Evolutionary conservation across 1,284 basidiomycete species (phyloP), one percentile per base, ranked within the genome.

Genomic region (Wolfiporia cocos): DNA sequence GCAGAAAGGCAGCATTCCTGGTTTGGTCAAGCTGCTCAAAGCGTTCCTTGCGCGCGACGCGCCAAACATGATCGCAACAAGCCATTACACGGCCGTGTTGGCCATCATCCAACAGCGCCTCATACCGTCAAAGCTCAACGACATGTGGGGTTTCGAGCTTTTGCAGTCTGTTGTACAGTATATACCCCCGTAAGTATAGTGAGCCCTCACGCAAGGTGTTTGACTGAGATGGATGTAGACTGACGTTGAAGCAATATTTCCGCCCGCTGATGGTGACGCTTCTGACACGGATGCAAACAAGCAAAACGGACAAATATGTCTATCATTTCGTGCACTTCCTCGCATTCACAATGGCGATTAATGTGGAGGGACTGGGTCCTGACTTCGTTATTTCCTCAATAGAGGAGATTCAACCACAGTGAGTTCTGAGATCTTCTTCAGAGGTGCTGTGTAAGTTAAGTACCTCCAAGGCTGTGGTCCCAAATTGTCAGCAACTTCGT

Each of bases 1-100:
- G 61, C 88, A 92, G 58, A 86, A 94, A 50, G 95, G 95, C n/a
- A 95, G 89, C 56, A 83, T 99, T 18, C 95, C 95, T 0, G 94
- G 93, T 2, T 76, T 99, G 1, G 93, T 96, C 7, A 82, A 91
- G 48, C 71, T 98, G 7, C 71, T 98, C 42, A 84, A 85, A 48
- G 91, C 92, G 0, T 94, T 92, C 66, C 68, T 99, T 10, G 65
- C 72, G 2, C 76, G 85, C 20, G 93, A 92, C 44, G 73, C 79
- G 0, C 55, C 58, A 1, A 66, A 79, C 48, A 87, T 98, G 67
- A 73, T 86, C n/a, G 71, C 70, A 5, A 69, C 76, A 14, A 83
- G 83, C 1, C 92, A 95, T 57, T 67, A 95, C 17, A 76, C 80
- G 23, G 76, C 81, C 6, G 78, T 98, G 17, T 68, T 98, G 29